phyloP scores from a whole-genome alignment of 495 filamentous ascomycete genomes.

The Margaritispora aquatica region DNA sequence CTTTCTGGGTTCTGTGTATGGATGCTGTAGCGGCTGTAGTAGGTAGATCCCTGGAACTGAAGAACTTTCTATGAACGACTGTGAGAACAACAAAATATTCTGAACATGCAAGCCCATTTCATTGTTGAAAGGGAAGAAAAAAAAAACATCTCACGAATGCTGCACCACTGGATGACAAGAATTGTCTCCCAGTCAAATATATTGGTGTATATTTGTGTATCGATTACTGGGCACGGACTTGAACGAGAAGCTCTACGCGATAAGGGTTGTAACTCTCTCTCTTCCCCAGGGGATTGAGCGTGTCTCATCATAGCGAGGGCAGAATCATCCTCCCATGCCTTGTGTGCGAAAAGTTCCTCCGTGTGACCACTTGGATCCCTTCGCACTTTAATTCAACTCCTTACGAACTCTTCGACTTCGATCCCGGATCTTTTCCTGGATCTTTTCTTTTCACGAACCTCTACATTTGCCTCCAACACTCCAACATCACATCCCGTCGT shows the following conservation, averaged over 20 bases:
- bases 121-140: too few species aligned
- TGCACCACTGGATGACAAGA: not conserved
- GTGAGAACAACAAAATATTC: not conserved
- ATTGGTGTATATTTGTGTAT: not conserved
- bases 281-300: not conserved
- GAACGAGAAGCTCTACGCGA: conserved; percentile 6
- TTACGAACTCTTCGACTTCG: not conserved
- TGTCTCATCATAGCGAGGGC: not conserved
- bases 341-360: conserved; percentile 16
- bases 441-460: not conserved
- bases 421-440: not conserved
- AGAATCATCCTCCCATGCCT: not conserved
- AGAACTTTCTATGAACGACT: not conserved
- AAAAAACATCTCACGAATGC: too few species aligned
- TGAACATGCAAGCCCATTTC: not conserved
- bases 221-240: conserved; percentile 5
- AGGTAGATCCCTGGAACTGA: too few species aligned
- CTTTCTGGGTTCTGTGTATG: too few species aligned
- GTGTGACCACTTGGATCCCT: conserved; percentile 17
- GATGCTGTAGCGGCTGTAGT: too few species aligned
- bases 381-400: not conserved
- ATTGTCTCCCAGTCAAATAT: too few species aligned
- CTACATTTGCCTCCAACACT: not conserved
- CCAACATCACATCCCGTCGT: not conserved
- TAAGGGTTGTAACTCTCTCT: conserved; percentile 10